Percentiles rank a stretch among this genome's conserved stretches.
These are phyloP conservation scores for Scheffersomyces stambukii DNA, from an alignment of 1,139 yeast genomes.

Conservation along the genomic window DNA sequence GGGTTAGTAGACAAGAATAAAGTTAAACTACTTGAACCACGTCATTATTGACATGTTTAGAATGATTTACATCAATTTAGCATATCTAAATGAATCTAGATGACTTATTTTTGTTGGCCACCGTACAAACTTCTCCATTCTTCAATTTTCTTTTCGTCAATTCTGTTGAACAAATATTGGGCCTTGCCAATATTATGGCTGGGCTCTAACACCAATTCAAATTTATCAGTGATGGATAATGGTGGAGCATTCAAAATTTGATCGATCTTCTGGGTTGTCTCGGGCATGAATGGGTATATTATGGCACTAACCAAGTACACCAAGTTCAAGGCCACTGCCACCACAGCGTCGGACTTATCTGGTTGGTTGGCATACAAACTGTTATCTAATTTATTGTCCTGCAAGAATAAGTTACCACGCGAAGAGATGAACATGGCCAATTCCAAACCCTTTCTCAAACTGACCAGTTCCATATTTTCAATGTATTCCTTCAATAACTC, in stretches of 20 bases:
- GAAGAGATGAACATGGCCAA: constrained; percentile 87
- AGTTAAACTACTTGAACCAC: too few species aligned
- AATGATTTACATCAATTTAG: not conserved
- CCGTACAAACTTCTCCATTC: constrained; percentile 88
- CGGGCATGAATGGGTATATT: constrained; percentile 88
- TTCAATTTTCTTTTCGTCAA: constrained; percentile 83
- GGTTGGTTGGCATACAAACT: constrained; percentile 72
- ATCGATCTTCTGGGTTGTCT: constrained; percentile 62
- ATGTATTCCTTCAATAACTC: constrained; percentile 57
- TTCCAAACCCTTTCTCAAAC: constrained; percentile 85
- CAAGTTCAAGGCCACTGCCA: constrained; percentile 86
- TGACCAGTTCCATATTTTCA: constrained; percentile 72
- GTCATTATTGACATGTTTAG: too few species aligned
- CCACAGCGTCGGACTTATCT: constrained; percentile 84
- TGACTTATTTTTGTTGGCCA: constrained; percentile 46
- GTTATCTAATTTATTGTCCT: constrained; percentile 93
- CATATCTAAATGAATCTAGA: constrained; percentile 2
- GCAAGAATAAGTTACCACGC: constrained; percentile 91
- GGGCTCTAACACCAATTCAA: constrained; percentile 61
- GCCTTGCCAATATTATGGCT: constrained; percentile 93
- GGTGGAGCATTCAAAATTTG: constrained; percentile 82
- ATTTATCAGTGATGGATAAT: constrained; percentile 71
- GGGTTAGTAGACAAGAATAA: too few species aligned
- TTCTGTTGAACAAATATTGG: constrained; percentile 84
- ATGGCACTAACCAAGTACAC: constrained; percentile 79